A percentile compares a stretch with the other conserved stretches of the same genome.
These are phyloP conservation scores for Plantago major DNA, from an alignment of 257 asterid species.

Conservation along the genomic window DNA sequence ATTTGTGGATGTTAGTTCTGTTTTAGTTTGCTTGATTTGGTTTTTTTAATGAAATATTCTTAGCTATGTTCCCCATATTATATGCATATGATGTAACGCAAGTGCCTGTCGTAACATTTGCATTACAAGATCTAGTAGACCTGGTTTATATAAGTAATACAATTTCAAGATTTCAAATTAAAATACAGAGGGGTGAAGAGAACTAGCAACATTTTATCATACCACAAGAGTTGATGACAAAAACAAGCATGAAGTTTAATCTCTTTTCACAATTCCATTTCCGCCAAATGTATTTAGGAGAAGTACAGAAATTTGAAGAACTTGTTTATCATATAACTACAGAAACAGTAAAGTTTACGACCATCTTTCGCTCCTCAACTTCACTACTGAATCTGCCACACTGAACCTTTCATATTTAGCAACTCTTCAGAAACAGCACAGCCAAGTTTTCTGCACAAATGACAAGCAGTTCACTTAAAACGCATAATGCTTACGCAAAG, in stretches of 20 bases:
- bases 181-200: too few relatives aligned
- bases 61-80: too few relatives aligned
- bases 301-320: conserved; percentile 19
- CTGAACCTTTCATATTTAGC: conserved; percentile 17
- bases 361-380: conserved; percentile 8
- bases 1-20: not conserved
- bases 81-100: too few relatives aligned
- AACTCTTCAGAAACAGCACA: conserved; percentile 21
- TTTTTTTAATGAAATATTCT: too few relatives aligned
- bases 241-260: conserved; percentile 8
- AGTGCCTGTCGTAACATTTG: too few relatives aligned
- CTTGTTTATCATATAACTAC: conserved; percentile 24
- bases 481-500: not conserved
- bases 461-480: not conserved
- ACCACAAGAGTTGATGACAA: not conserved
- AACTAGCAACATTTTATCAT: not conserved
- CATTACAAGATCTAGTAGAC: too few relatives aligned
- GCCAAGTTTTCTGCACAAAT: conserved; percentile 28
- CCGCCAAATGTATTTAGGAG: conserved; percentile 14
- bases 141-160: too few relatives aligned
- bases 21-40: too few relatives aligned
- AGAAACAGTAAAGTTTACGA: conserved; percentile 19
- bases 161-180: too few relatives aligned
- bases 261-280: conserved; percentile 19
- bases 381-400: not conserved